These are phyloP conservation scores for Monosporascus sp. DNA, from an alignment of 2,329 filamentous ascomycete species.

Conservation along the genomic window DNA sequence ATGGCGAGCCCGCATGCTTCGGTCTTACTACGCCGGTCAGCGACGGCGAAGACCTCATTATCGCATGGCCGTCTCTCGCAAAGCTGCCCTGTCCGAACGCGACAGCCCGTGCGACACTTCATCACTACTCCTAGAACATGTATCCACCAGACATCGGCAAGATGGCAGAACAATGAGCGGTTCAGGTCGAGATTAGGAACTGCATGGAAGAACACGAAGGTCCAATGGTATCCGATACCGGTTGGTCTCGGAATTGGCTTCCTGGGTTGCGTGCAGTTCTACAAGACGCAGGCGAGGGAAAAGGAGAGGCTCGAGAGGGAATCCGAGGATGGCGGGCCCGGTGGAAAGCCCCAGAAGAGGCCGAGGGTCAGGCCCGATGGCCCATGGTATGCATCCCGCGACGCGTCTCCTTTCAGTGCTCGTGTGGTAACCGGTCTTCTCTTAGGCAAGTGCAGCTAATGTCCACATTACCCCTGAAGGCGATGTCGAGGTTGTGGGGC, in stretches of 20 bases:
- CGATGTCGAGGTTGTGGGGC: constrained; percentile 83
- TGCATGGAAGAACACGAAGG: constrained; percentile 47
- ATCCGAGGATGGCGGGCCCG: constrained; percentile 35
- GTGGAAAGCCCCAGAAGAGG: constrained; percentile 43
- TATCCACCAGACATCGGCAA: constrained; percentile 39
- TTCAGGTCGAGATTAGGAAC: constrained; percentile 48
- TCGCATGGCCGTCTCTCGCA: constrained; percentile 15
- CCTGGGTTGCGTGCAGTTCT: constrained; percentile 77
- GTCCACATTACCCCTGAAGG: constrained; percentile 88
- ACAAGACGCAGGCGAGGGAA: constrained; percentile 61
- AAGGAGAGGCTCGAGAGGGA: constrained; percentile 47
- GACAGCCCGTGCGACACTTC: constrained; percentile 16
- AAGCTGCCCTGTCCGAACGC: constrained; percentile 11
- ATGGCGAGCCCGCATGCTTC: too few species aligned
- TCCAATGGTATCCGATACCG: constrained; percentile 89
- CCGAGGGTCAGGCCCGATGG: constrained; percentile 71
- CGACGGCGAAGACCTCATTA: constrained; percentile 1
- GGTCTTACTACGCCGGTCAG: too few species aligned
- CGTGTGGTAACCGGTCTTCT: constrained; percentile 1
- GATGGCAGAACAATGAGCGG: constrained; percentile 32
- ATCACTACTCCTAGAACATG: constrained; percentile 26
- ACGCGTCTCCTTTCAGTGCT: too few species aligned
- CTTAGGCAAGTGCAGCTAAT: constrained; percentile 83
- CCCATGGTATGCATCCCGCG: constrained; percentile 56
- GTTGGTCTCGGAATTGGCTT: constrained; percentile 81